Evolutionary conservation across 768 basidiomycete species (phyloP), one percentile per base, ranked within the genome.

Genomic region (Tricholoma saponaceum): DNA sequence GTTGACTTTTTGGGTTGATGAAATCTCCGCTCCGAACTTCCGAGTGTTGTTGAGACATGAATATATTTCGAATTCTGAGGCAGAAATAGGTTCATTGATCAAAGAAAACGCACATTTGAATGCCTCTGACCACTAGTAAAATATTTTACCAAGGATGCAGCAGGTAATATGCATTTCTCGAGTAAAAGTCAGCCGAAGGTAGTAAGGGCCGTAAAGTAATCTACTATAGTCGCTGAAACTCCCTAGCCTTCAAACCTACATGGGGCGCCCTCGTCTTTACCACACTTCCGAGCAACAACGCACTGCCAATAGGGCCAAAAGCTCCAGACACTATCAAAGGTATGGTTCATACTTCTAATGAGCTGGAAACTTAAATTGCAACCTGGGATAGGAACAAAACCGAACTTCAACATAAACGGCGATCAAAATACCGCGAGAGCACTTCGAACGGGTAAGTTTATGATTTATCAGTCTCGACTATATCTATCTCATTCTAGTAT

Each of bases 271-370:
- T 23, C 16, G 32, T 30, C 52, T 63, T 3, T 62, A 67, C 55
- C 30, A 55, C 44, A 67, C 66, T 20, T 49, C 52, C 12, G 58
- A 58, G 26, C 60, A 65, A 51, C 55, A 51, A 53, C 20, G 18
- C 5, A 51, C 56, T 14, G 64, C 66, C 14, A 65, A 63, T 44
- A 56, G 57, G 5, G 60, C 58, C 25, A 65, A 67, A 50, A 60
- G 60, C 35, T 54, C 59, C 26, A 50, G 60, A n/a, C 52, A 58
- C 41, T 67, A 67, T 57, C 44, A 61, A 18, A 62, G 57, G 66
- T 65, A 62, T 46, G 35, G 47, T 50, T 9, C 3, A 1, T 30
- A 0, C 26, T 18, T 50, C 13, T 30, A 30, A 50, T 18, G n/a
- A 28, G n/a, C 47, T 30, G 26, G 47, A 18, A 28, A 50, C 47